Conservation (phyloP, 257 asterid species). For the Ehretia macrophylla region DNA sequence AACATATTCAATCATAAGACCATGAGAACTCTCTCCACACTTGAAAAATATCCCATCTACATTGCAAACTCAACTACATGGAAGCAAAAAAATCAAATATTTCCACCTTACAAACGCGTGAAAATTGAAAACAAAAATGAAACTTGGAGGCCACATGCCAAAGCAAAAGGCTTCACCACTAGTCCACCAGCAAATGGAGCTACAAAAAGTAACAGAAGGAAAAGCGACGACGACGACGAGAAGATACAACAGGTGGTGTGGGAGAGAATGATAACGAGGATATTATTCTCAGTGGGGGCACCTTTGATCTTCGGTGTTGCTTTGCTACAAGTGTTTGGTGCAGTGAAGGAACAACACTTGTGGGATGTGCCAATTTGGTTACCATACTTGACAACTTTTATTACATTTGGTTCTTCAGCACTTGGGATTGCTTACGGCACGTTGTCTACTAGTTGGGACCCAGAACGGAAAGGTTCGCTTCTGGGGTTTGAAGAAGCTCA, state of each 20-base stretch:
- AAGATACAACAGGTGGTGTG: constrained; percentile 57
- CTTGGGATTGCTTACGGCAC: constrained; percentile 74
- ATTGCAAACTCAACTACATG: constrained; percentile 19
- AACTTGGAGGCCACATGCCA: constrained; percentile 44
- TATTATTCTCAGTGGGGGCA: constrained; percentile 51
- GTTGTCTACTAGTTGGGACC: constrained; percentile 68
- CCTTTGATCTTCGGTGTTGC: constrained; percentile 48
- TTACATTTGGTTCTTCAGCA: constrained; percentile 65
- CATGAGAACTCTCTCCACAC: constrained; percentile 45
- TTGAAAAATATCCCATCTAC: constrained; percentile 29
- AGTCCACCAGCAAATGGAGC: constrained; percentile 3
- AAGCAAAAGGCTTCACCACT: constrained; percentile 63
- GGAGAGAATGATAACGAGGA: constrained; percentile 59
- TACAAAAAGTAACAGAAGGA: neutral
- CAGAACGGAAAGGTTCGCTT: constrained; percentile 51
- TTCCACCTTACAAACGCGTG: constrained; percentile 14
- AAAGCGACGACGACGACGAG: constrained; percentile 36
- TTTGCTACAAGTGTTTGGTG: constrained; percentile 32
- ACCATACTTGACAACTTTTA: constrained; percentile 48
- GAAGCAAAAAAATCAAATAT: constrained; percentile 23
- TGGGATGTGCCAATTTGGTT: constrained; percentile 69
- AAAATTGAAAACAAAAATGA: constrained; percentile 13
- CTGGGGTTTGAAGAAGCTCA: constrained; percentile 68
- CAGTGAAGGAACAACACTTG: constrained; percentile 28
- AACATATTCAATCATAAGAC: constrained; percentile 12